A percentile compares a stretch with the other conserved stretches of the same genome.
Evolutionary conservation across 2,329 filamentous ascomycete species (phyloP).

Genomic region (Colletotrichum eremochloae): DNA sequence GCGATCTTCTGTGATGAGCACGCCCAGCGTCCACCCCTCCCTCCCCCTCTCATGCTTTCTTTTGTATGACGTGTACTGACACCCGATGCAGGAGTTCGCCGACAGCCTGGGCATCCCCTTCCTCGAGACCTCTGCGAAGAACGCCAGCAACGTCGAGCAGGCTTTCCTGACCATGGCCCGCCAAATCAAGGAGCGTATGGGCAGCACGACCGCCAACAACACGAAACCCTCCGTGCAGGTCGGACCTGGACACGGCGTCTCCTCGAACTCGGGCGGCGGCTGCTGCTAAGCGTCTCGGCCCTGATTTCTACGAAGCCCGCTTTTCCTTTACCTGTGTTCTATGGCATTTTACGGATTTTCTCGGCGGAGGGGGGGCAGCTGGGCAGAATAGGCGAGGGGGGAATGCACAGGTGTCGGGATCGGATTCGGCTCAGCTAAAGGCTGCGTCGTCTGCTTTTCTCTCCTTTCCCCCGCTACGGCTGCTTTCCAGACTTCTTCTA

Average conservation of each 20-base stretch:
- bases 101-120: conserved; percentile 99
- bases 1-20: conserved; percentile 6
- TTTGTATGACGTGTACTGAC: conserved; percentile 8
- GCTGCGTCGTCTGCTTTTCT: conserved; percentile 42
- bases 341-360: conserved; percentile 42
- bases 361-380: conserved; percentile 39
- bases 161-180: conserved; percentile 99
- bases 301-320: conserved; percentile 28
- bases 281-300: conserved; percentile 79
- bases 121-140: conserved; percentile 99
- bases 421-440: conserved; percentile 36
- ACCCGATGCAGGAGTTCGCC: conserved; percentile 84
- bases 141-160: conserved; percentile 99
- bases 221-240: conserved; percentile 99
- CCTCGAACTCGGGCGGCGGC: conserved; percentile 84
- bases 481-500: conserved; percentile 42
- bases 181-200: conserved; percentile 99
- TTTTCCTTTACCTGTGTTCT: conserved; percentile 41
- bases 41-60: not conserved
- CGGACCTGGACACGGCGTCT: conserved; percentile 92
- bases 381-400: conserved; percentile 33
- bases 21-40: not conserved
- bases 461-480: conserved; percentile 23
- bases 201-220: conserved; percentile 93
- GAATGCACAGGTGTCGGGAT: conserved; percentile 37